Evolutionary conservation across 192 early-diverging fungal species (phyloP).

Genomic region (Linnemannia schmuckeri): DNA sequence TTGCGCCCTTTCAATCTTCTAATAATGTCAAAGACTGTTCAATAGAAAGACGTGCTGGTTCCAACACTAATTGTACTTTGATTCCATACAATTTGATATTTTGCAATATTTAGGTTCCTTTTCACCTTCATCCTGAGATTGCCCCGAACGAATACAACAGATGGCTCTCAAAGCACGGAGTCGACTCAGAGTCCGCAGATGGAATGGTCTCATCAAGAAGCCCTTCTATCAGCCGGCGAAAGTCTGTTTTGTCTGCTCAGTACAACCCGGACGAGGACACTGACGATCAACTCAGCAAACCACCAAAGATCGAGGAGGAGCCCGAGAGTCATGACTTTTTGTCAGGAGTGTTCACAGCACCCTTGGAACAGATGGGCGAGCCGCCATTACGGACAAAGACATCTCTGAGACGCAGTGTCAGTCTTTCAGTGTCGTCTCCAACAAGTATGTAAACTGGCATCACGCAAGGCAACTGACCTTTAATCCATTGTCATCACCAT

Average conservation of each 20-base stretch:
- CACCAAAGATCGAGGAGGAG: constrained; percentile 27
- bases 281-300: constrained; percentile 32
- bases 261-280: constrained; percentile 58
- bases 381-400: constrained; percentile 42
- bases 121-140: constrained; percentile 62
- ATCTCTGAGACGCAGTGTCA: constrained; percentile 46
- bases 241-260: constrained; percentile 55
- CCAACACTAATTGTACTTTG: background rate
- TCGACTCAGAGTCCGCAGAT: constrained; percentile 21
- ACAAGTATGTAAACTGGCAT: constrained; percentile 28
- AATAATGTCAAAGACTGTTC: background rate
- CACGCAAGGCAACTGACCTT: background rate
- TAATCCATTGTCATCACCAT: background rate
- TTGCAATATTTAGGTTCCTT: constrained; percentile 43
- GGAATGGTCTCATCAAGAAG: constrained; percentile 34
- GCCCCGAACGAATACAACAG: constrained; percentile 61
- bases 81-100: background rate
- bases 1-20: background rate
- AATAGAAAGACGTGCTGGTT: background rate
- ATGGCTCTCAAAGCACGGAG: constrained; percentile 58
- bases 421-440: constrained; percentile 39
- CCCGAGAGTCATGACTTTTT: constrained; percentile 18
- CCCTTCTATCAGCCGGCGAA: constrained; percentile 46
- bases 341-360: constrained; percentile 33
- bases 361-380: constrained; percentile 39